Conservation (phyloP, 1,284 basidiomycete genomes). For the Pholiota adiposa region DNA sequence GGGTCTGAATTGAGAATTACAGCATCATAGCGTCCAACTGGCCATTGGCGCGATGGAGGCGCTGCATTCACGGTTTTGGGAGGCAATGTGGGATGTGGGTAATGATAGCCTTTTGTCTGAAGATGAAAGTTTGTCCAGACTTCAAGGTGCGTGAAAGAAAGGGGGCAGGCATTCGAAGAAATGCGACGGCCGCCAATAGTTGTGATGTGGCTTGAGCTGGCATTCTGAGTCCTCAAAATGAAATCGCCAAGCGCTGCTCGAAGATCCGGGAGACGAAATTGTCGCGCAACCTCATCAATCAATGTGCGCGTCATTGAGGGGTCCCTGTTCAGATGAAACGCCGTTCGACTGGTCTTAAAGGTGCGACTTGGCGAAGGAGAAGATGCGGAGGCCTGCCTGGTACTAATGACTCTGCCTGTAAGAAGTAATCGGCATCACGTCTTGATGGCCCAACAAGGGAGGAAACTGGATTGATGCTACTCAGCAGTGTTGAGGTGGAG, state of each 20-base stretch:
- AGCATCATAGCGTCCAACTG: not conserved
- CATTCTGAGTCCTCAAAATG: not conserved
- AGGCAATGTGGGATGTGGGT: not conserved
- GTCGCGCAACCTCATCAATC: not conserved
- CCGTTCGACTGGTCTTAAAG: not conserved
- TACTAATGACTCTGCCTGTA: not conserved
- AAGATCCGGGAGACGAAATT: not conserved
- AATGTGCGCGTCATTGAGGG: not conserved
- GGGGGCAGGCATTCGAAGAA: not conserved
- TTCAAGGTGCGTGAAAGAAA: not conserved
- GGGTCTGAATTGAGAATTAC: not conserved
- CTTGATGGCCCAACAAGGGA: not conserved
- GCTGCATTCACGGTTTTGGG: not conserved
- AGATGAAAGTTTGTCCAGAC: not conserved
- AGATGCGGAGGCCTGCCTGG: not conserved
- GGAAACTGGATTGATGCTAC: not conserved
- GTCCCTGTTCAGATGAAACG: not conserved
- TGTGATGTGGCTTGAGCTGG: not conserved
- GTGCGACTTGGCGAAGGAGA: not conserved
- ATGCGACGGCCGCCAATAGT: not conserved
- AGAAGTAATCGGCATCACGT: not conserved
- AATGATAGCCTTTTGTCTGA: not conserved
- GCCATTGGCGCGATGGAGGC: not conserved
- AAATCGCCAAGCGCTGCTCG: not conserved
- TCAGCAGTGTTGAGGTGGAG: conserved; percentile 6